Base-by-base conservation (phyloP, 331 rosid genomes). In the Cucumis variabilis region DNA sequence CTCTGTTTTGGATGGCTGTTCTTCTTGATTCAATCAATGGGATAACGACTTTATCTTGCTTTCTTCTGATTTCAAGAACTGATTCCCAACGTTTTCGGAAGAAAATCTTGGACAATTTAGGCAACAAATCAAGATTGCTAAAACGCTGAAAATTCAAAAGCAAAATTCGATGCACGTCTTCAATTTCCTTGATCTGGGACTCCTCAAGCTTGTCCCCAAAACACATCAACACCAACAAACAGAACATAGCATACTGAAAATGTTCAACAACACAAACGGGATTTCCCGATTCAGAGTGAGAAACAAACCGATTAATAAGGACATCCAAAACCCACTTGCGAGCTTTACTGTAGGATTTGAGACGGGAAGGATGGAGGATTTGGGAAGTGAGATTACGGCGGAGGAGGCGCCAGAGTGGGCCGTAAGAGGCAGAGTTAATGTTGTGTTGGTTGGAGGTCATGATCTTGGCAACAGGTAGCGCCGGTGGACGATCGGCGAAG, bases 401-500 rank as follows among this genome's bases (percentile, higher is more conserved):
- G 68, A 63, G 68, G 25, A 63, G 68, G 13, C 25, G 68, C 25
- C 68, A 63, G 27, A 63, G 68, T 21, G 68, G 27, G 24, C 68
- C 68, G 68, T 63, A 63, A 21, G 68, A 9, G 11, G 68, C 68
- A 44, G 92, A 90, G 91, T 50, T 86, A 28, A 95, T 88, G 87
- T 37, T 93, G 87, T 75, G 88, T 21, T 93, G 97, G 87, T 93
- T 88, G 73, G 93, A 48, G 91, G 89, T 89, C 25, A 94, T 9
- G 67, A 69, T 25, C 4, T 48, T 84, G 65, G 10, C n/a, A 7
- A 55, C 21, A 3, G 68, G 12, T 3, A 27, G 72, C 51, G 85
- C 60, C 0, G 88, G 30, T 66, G 71, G 28, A 10, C 71, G 71
- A 14, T 92, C 90, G 53, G 91, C 78, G 33, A 84, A 84, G 44